Conservation (phyloP, 2,329 filamentous ascomycete genomes). For the Pyrenochaeta sp. region DNA sequence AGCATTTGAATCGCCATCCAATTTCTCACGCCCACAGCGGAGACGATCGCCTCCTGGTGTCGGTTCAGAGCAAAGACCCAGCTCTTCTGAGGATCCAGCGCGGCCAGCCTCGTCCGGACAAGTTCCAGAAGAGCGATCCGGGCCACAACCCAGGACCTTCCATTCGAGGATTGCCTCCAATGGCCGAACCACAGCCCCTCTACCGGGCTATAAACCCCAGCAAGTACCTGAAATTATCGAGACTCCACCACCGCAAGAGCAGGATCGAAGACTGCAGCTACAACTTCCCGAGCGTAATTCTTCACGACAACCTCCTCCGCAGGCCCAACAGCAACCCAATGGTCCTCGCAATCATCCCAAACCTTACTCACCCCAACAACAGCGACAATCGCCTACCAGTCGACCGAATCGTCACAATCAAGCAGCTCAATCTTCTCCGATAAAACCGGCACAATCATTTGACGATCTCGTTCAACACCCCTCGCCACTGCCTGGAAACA, state of each 20-base stretch:
- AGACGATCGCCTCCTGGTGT: slow-evolving; percentile 36
- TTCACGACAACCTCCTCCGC: slow-evolving; percentile 51
- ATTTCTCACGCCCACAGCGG: slow-evolving; percentile 67
- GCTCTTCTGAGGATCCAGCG: slow-evolving; percentile 36
- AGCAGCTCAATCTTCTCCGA: slow-evolving; percentile 45
- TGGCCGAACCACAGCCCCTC: slow-evolving; percentile 63
- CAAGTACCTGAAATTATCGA: slow-evolving; percentile 70
- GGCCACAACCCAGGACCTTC: slow-evolving; percentile 58
- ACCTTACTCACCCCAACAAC: slow-evolving; percentile 14
- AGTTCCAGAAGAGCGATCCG: slow-evolving; percentile 42
- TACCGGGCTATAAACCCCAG: slow-evolving; percentile 56
- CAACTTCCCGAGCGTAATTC: slow-evolving; percentile 63
- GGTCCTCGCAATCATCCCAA: slow-evolving; percentile 26
- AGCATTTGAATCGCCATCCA: slow-evolving; percentile 51
- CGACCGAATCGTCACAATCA: slow-evolving; percentile 42
- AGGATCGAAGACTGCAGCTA: slow-evolving; percentile 39
- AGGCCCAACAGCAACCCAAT: slow-evolving; percentile 21
- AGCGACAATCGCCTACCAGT: slow-evolving; percentile 30
- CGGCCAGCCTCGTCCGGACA: slow-evolving; percentile 26
- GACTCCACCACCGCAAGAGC: slow-evolving; percentile 59
- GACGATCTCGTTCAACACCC: slow-evolving; percentile 72
- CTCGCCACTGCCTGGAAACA: slow-evolving; percentile 74
- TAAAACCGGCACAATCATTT: slow-evolving; percentile 59
- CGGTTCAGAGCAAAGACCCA: slow-evolving; percentile 26
- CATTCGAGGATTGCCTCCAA: slow-evolving; percentile 66